Evolutionary conservation across 805 yeast species (phyloP), one percentile per base, ranked within the genome.

Genomic region (Saturnispora mendoncae): DNA sequence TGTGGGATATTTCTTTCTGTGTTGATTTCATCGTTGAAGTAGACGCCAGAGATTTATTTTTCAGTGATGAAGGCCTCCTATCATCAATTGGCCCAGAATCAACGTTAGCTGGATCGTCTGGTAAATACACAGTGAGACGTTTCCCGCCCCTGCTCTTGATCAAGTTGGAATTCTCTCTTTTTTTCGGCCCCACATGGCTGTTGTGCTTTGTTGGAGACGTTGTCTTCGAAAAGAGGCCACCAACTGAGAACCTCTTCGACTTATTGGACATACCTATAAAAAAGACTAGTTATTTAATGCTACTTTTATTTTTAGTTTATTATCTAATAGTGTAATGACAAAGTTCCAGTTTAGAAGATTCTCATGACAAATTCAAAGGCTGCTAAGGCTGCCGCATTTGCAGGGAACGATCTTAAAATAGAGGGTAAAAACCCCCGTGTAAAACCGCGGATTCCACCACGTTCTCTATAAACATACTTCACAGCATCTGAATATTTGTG

Each of bases 341-440:
- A 17, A 14, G n/a, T 10, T 36, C n/a, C n/a, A n/a, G 18, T 15
- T 14, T 48, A 47, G 40, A 57, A 53, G 4, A 58, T 38, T 49
- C 90, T 71, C 78, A 85, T 72, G n/a, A 78, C 85, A 15, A 83
- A 79, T 60, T 86, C 95, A 56, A 85, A 86, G 1, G 92, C 85
- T 4, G 90, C 94, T 45, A 86, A 65, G 0, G 96, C 96, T 13
- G 95, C 88, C 1, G 95, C 96, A 58, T 86, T 86, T 1, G 95
- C 94, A 2, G 96, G 96, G 71, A 86, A 86, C 17, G 94, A 83
- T 49, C 95, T 69, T 48, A 78, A 55, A 24, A 85, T 80, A 5
- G 84, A 75, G 6, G 95, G 94, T 6, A 74, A 76, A 57, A 84
- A 86, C 1, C 95, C 95, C 51, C 78, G 71, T 28, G 83, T 79